Conservation (phyloP, 106 monocot genomes). For the Gastrodia elata region DNA sequence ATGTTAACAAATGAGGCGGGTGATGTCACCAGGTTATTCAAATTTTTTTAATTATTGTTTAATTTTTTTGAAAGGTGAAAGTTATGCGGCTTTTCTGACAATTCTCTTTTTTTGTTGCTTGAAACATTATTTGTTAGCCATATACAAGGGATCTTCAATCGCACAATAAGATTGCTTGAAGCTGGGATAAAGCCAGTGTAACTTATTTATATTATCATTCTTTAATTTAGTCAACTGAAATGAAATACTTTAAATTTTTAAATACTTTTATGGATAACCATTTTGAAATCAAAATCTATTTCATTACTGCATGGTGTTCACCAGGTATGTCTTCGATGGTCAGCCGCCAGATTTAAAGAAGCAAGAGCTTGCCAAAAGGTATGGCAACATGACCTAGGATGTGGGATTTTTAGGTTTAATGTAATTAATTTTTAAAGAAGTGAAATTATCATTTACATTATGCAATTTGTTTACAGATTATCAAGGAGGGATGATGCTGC, state of each 20-base stretch:
- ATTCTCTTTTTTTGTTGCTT: not conserved
- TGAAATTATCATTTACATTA: not conserved
- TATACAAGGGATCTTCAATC: conserved; percentile 93
- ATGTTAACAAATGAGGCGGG: conserved; percentile 95
- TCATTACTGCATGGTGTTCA: not conserved
- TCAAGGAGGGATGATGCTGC: conserved; percentile 81
- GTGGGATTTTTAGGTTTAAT: not conserved
- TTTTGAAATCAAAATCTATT: not conserved
- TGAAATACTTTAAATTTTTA: not conserved
- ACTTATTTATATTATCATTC: not conserved
- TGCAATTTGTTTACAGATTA: conserved; percentile 30
- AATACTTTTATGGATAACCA: not conserved
- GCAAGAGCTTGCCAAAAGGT: conserved; percentile 93
- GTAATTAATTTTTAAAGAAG: conserved; percentile 1
- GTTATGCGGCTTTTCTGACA: not conserved
- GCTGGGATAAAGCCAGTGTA: conserved; percentile 99
- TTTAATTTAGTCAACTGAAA: not conserved
- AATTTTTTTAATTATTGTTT: not conserved
- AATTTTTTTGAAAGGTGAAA: not conserved
- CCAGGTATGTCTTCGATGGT: conserved; percentile 97
- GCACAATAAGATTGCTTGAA: conserved; percentile 88
- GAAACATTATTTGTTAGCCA: conserved; percentile 36
- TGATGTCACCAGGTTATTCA: conserved; percentile 73
- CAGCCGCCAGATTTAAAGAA: conserved; percentile 94
- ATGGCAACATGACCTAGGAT: not conserved